Conservation (phyloP, 345 rosid species). For the Carallia brachiata region DNA sequence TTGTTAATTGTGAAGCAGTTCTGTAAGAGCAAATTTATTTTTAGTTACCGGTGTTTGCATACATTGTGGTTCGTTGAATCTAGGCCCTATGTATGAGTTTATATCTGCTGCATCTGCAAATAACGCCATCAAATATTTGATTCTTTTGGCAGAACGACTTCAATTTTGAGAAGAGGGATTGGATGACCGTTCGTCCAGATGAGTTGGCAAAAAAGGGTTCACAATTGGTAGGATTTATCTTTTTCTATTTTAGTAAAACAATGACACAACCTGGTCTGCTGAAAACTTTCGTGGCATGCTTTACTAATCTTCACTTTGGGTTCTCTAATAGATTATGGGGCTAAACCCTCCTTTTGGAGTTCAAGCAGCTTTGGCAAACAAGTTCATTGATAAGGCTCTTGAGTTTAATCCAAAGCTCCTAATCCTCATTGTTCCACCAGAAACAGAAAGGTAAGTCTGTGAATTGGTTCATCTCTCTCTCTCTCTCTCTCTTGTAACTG, state of each 20-base stretch:
- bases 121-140: neutral
- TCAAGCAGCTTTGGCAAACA: slow-evolving; percentile 68
- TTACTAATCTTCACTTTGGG: slow-evolving; percentile 6
- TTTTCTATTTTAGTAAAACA: slow-evolving; percentile 5
- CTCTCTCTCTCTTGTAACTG: slow-evolving; percentile 2
- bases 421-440: slow-evolving; percentile 84
- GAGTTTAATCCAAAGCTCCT: slow-evolving; percentile 85
- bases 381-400: slow-evolving; percentile 78
- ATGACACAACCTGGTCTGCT: slow-evolving; percentile 1
- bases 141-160: slow-evolving; percentile 55
- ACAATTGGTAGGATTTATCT: slow-evolving; percentile 52
- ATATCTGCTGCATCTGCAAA: neutral
- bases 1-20: no score
- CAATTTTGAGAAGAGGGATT: slow-evolving; percentile 75
- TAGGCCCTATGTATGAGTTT: neutral
- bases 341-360: slow-evolving; percentile 96
- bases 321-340: slow-evolving; percentile 74
- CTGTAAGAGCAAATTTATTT: neutral
- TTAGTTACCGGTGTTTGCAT: neutral
- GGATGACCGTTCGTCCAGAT: slow-evolving; percentile 61
- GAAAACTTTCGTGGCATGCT: neutral
- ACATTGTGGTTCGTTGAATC: neutral
- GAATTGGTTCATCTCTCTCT: slow-evolving; percentile 11
- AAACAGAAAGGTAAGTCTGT: slow-evolving; percentile 64
- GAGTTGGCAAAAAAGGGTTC: slow-evolving; percentile 69